These are phyloP conservation scores for Alternaria infectoria DNA, from an alignment of 2,329 filamentous ascomycete genomes.

Conservation along the genomic window DNA sequence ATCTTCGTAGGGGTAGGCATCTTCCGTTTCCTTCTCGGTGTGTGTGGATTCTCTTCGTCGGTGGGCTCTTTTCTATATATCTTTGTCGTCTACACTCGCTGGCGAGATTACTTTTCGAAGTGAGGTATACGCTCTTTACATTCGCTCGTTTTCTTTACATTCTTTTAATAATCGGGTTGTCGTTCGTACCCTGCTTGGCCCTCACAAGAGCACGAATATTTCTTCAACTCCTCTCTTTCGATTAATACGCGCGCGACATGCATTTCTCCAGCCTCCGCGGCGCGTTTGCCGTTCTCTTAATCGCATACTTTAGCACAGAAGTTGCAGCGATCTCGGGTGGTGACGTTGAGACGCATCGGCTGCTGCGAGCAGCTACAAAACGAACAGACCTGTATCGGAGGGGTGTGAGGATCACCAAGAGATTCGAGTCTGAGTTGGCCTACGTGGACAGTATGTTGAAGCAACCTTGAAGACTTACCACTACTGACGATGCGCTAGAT, in stretches of 20 bases:
- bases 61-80: neutral
- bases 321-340: slow-evolving; percentile 6
- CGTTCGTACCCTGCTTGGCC: neutral
- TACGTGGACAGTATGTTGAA: slow-evolving; percentile 42
- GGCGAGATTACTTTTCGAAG: neutral
- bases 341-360: slow-evolving; percentile 20
- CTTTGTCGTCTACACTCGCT: slow-evolving; percentile 2
- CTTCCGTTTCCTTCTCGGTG: neutral
- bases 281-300: slow-evolving; percentile 19
- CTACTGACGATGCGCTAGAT: slow-evolving; percentile 15
- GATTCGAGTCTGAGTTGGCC: slow-evolving; percentile 35
- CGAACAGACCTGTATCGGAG: slow-evolving; percentile 33
- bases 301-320: slow-evolving; percentile 20
- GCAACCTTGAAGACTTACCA: neutral
- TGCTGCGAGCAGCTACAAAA: slow-evolving; percentile 42
- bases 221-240: neutral
- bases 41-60: neutral
- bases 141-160: neutral
- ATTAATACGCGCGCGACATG: slow-evolving; percentile 12
- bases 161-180: neutral
- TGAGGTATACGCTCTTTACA: neutral
- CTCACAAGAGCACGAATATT: neutral
- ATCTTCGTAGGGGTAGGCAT: slow-evolving; percentile 1
- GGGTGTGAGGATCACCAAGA: slow-evolving; percentile 32
- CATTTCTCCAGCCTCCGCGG: slow-evolving; percentile 16